Evolutionary conservation across 352 stramenopile species (phyloP), one percentile per base, ranked within the genome.

Genomic region (Poterioochromonas sp.): DNA sequence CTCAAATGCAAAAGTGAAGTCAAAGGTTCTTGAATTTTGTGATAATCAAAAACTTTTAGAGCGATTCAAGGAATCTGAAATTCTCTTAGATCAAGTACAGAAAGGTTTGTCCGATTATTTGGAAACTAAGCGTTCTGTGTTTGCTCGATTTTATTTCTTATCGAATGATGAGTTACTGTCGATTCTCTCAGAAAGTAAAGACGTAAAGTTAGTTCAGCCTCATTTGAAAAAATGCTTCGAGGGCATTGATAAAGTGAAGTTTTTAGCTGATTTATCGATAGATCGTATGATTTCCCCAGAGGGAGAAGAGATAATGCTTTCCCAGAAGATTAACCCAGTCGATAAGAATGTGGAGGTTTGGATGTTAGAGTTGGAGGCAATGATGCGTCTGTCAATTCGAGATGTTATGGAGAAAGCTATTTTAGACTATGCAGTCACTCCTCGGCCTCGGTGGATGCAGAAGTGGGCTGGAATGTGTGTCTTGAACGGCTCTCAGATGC

Each of bases 171-270:
- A 96, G 73, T 80, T 97, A 73, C 84, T 97, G 0, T 94, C 89
- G 3, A 95, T 97, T 78, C 65, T 97, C 35, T 95, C 89, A 1
- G 91, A 96, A 70, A 93, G 87, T 26, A 96, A 96, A 74, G 91
- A 96, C 77, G 90, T 95, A 11, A 94, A 92, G 65, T 81, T 93
- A 29, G 90, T 97, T 26, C 91, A 95, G 76, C 91, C 91, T 0
- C 92, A 96, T 63, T 80, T 97, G 79, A 96, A 96, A 79, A 97
- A 97, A 78, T 96, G 90, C 77, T 96, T 96, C 76, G 91, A 96
- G 86, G 91, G 89, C 3, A 93, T 97, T 43, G 90, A 96, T 1
- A 87, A 92, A 29, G 90, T 96, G 20, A 88, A 82, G 35, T 74
- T 74, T 37, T n/a, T 73, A 29, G 86, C 90, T 11, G 88, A 97